Evolutionary conservation across 129 eudicot genomes (phyloP).

Genomic region (Pseudognaphalium luteoalbum): DNA sequence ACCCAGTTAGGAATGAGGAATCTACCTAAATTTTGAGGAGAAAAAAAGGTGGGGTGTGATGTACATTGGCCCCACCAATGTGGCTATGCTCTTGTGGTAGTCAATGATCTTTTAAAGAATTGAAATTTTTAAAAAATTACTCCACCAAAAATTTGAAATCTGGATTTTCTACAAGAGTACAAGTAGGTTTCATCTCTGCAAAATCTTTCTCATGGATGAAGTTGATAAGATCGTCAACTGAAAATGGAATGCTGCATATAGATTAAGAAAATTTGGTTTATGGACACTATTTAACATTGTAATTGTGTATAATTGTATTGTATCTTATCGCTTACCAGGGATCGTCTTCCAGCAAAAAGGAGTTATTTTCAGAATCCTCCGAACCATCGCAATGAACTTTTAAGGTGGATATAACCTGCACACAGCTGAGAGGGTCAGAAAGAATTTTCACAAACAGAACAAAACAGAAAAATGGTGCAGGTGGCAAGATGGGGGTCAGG

Average conservation of each 20-base stretch:
- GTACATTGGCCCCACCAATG: constrained; percentile 30
- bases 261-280: background rate
- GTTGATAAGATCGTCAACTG: constrained; percentile 57
- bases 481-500: background rate
- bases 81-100: constrained; percentile 6
- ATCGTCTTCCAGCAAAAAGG: constrained; percentile 62
- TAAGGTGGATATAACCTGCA: constrained; percentile 53
- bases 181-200: constrained; percentile 62
- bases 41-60: constrained; percentile 5
- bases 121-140: constrained; percentile 20
- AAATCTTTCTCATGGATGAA: constrained; percentile 54
- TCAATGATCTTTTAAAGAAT: background rate
- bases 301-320: background rate
- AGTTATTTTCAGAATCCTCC: constrained; percentile 40
- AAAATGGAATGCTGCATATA: constrained; percentile 69
- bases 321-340: constrained; percentile 41
- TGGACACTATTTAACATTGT: background rate
- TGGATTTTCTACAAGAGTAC: constrained; percentile 60
- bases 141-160: constrained; percentile 63
- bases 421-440: constrained; percentile 20
- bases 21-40: constrained; percentile 19
- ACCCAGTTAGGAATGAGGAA: constrained; percentile 7
- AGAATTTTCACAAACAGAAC: constrained; percentile 16
- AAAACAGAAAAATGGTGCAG: background rate
- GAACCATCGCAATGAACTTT: constrained; percentile 37